A percentile compares a stretch with the other conserved stretches of the same genome.
Evolutionary conservation across 805 yeast species (phyloP).

Genomic region (Saccharomycopsis sp.): DNA sequence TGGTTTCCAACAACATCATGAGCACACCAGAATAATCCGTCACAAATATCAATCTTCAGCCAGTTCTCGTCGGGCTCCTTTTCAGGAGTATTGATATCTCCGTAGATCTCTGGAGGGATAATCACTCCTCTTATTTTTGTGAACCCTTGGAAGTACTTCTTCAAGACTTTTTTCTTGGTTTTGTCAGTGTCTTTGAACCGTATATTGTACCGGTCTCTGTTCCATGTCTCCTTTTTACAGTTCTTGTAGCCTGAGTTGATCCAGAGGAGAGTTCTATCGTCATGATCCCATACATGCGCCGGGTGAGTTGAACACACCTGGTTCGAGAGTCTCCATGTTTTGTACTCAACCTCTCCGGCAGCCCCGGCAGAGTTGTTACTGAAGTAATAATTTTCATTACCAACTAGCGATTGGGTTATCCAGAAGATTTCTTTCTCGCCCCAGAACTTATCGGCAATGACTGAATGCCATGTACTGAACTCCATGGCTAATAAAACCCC

Average conservation of each 20-base stretch:
- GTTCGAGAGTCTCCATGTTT: conserved; percentile 18
- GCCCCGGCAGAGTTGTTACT: conserved; percentile 33
- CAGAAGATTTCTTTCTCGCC: conserved; percentile 79
- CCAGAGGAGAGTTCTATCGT: conserved; percentile 46
- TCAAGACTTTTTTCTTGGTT: conserved; percentile 17
- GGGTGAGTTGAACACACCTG: conserved; percentile 57
- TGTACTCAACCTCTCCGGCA: conserved; percentile 29
- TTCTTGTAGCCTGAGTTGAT: conserved; percentile 51
- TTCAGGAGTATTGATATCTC: conserved; percentile 23
- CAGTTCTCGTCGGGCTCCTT: conserved; percentile 42
- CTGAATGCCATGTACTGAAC: conserved; percentile 34
- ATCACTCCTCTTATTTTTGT: conserved; percentile 13
- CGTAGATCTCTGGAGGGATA: conserved; percentile 13
- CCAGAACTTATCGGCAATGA: conserved; percentile 44
- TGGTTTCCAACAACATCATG: conserved; percentile 44
- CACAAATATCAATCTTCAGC: conserved; percentile 44
- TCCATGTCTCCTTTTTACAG: conserved; percentile 36
- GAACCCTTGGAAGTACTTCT: conserved; percentile 20
- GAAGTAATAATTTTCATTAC: conserved; percentile 33
- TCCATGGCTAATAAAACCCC: conserved; percentile 41
- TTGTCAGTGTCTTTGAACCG: conserved; percentile 20
- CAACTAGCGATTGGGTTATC: conserved; percentile 50
- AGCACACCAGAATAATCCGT: conserved; percentile 51
- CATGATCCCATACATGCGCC: conserved; percentile 26
- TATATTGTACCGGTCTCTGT: conserved; percentile 7